A percentile compares a stretch with the other conserved stretches of the same genome.
Conservation (phyloP, 148 eudicot species). For the Amaranthus cruentus region DNA sequence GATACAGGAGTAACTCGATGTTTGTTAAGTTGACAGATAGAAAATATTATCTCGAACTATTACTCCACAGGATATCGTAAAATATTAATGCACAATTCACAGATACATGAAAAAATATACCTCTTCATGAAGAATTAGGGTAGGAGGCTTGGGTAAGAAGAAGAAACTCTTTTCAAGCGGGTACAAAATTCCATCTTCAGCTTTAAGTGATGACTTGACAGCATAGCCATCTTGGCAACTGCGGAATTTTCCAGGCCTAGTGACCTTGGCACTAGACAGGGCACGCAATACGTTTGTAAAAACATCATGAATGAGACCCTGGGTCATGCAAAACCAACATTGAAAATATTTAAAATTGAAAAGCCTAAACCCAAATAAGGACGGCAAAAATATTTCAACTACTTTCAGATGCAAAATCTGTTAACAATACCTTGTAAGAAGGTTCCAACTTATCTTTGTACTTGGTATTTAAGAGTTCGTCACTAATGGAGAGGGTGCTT, state of each 20-base stretch:
- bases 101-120: slow-evolving; percentile 24
- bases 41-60: not conserved
- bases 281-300: slow-evolving; percentile 83
- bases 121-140: slow-evolving; percentile 96
- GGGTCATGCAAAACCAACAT: slow-evolving; percentile 5
- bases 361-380: not conserved
- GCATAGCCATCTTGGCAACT: slow-evolving; percentile 94
- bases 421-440: slow-evolving; percentile 58
- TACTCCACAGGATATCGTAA: not conserved
- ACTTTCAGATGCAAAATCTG: not conserved
- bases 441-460: slow-evolving; percentile 86
- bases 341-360: not conserved
- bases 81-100: not conserved
- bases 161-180: slow-evolving; percentile 98
- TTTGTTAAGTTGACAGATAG: not conserved
- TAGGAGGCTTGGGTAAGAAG: slow-evolving; percentile 97
- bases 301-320: slow-evolving; percentile 97
- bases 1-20: slow-evolving; percentile 10
- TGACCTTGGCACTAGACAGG: slow-evolving; percentile 85
- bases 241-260: slow-evolving; percentile 94
- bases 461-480: slow-evolving; percentile 66
- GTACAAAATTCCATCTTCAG: slow-evolving; percentile 94
- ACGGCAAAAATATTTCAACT: not conserved
- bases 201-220: slow-evolving; percentile 93
- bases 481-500: slow-evolving; percentile 59